These are phyloP conservation scores for Haematococcus lacustris DNA, from an alignment of 139 green algal genomes.

Conservation along the genomic window DNA sequence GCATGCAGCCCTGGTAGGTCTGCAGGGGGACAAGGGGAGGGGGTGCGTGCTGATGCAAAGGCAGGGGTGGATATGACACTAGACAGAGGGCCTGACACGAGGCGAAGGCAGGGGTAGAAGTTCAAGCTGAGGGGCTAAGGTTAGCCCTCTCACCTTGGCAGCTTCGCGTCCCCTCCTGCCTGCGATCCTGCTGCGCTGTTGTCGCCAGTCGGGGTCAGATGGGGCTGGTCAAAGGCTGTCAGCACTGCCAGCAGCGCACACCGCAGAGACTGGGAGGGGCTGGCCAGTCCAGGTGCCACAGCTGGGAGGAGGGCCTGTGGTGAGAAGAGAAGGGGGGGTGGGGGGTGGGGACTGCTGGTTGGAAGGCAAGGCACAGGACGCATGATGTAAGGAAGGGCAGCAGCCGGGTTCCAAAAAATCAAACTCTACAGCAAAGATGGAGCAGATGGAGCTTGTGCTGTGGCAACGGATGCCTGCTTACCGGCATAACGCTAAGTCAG, in stretches of 20 bases:
- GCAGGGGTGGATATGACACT: background rate
- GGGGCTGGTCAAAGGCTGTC: conserved; percentile 49
- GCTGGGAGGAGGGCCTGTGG: no score
- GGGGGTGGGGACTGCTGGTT: no score
- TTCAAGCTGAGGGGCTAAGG: no score
- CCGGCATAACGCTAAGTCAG: no score
- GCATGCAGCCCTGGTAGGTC: background rate
- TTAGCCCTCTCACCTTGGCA: background rate
- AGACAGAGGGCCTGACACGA: background rate
- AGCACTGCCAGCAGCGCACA: conserved; percentile 49
- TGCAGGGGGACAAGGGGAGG: background rate
- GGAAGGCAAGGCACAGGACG: no score
- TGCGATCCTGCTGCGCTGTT: background rate
- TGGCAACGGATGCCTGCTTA: no score
- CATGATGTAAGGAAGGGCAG: no score
- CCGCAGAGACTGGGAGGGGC: conserved; percentile 30
- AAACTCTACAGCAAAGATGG: no score
- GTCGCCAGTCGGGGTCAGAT: conserved; percentile 6
- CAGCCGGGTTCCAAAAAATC: no score
- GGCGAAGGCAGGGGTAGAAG: no score
- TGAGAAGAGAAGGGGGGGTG: no score
- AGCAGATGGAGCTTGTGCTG: no score
- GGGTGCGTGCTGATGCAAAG: background rate
- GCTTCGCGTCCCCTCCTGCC: background rate
- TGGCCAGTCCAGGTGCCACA: conserved; percentile 37